phyloP scores from a whole-genome alignment of 2,329 filamentous ascomycete species.

The Dryadomyces sulphureus region DNA sequence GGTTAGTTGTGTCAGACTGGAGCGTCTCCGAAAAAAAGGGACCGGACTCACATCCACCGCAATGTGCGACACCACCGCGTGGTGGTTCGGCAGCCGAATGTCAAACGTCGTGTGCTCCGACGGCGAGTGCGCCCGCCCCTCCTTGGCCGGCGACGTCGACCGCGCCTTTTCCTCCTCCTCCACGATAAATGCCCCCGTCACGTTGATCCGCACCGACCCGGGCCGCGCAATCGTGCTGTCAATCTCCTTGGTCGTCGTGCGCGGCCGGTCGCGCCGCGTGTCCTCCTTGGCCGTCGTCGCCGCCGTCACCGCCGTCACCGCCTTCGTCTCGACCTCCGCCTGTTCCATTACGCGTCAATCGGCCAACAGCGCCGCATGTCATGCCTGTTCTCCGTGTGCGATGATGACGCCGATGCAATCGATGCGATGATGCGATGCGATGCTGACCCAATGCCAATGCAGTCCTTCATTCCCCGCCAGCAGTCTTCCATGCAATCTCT shows the following conservation, averaged over 20 bases:
- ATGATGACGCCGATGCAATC: neutral
- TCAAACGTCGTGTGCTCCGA: conserved; percentile 58
- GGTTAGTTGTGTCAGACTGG: neutral
- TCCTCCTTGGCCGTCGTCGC: neutral
- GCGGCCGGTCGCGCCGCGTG: conserved; percentile 19
- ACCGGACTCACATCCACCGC: conserved; percentile 70
- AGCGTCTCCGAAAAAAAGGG: neutral
- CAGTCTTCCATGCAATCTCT: too few species aligned
- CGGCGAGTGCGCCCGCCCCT: conserved; percentile 13
- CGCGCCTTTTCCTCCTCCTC: conserved; percentile 52
- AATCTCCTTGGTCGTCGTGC: conserved; percentile 40
- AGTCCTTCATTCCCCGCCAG: too few species aligned
- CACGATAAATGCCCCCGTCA: conserved; percentile 91
- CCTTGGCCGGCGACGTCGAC: conserved; percentile 10
- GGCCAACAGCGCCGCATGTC: neutral
- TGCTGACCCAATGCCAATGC: too few species aligned
- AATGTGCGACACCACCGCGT: conserved; percentile 87
- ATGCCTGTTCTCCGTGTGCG: neutral
- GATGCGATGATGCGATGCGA: too few species aligned
- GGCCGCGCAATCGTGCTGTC: conserved; percentile 47
- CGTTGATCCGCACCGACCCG: conserved; percentile 81
- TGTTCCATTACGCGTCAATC: too few species aligned
- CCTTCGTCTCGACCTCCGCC: neutral
- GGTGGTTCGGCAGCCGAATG: conserved; percentile 93
- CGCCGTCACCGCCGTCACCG: neutral